A percentile compares a stretch with the other conserved stretches of the same genome.
Evolutionary conservation across 129 eudicot genomes (phyloP).

Genomic region (Pseudognaphalium luteoalbum): DNA sequence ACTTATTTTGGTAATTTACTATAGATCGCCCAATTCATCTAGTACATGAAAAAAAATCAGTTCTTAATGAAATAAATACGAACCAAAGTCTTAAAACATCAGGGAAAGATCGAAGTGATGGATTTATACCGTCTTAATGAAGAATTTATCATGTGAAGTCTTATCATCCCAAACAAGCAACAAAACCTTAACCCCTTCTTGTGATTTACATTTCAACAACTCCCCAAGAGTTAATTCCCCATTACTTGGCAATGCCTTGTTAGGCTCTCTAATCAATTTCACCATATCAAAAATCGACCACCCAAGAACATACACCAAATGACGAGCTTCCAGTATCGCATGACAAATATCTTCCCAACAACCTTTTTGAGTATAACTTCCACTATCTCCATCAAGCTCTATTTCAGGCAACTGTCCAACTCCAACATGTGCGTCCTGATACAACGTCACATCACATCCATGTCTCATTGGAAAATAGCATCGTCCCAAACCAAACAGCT

Average conservation of each 20-base stretch:
- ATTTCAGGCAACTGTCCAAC: slow-evolving; percentile 54
- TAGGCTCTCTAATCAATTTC: slow-evolving; percentile 65
- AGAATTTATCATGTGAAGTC: slow-evolving; percentile 76
- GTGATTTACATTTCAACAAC: slow-evolving; percentile 68
- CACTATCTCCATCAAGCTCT: slow-evolving; percentile 35
- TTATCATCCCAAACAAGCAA: slow-evolving; percentile 86
- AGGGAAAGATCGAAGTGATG: not conserved
- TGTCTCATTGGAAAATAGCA: slow-evolving; percentile 54
- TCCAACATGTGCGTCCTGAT: slow-evolving; percentile 65
- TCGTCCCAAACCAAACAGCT: slow-evolving; percentile 32
- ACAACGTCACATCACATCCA: slow-evolving; percentile 57
- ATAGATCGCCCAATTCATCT: too few relatives aligned
- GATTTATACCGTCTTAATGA: slow-evolving; percentile 59
- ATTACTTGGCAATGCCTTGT: slow-evolving; percentile 47
- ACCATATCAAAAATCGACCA: slow-evolving; percentile 75
- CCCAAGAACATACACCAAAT: slow-evolving; percentile 62
- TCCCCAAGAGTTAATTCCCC: slow-evolving; percentile 69
- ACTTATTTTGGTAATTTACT: too few relatives aligned
- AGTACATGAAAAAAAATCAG: too few relatives aligned
- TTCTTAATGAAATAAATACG: too few relatives aligned
- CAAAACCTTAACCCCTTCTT: slow-evolving; percentile 84
- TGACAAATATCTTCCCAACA: slow-evolving; percentile 85
- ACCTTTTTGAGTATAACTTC: slow-evolving; percentile 36
- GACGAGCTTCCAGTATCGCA: slow-evolving; percentile 69
- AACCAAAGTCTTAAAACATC: not conserved